A percentile compares a stretch with the other conserved stretches of the same genome.
phyloP scores from a whole-genome alignment of 83 land plant genomes.

The Diphasiastrum complanatum region DNA sequence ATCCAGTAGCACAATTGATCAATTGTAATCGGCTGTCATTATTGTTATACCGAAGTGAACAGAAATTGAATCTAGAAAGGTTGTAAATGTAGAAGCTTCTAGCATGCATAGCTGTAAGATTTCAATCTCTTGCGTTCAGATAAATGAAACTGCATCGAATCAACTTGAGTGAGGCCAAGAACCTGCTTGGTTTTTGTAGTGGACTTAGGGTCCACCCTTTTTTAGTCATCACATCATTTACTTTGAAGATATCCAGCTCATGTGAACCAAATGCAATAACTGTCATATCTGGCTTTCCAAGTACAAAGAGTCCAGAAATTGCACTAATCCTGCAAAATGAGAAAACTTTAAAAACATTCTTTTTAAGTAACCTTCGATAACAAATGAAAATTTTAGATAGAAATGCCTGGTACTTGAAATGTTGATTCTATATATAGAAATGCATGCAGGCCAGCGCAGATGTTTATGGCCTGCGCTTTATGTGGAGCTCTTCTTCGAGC shows the following conservation, averaged over 20 bases:
- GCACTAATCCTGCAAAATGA: slow-evolving; percentile 61
- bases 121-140: not conserved
- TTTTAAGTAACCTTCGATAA: not conserved
- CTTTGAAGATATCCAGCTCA: slow-evolving; percentile 76
- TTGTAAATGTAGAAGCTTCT: not conserved
- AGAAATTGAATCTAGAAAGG: not conserved
- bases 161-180: not conserved
- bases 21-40: not conserved
- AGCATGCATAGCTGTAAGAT: slow-evolving; percentile 2
- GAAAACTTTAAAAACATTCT: not conserved
- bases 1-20: not conserved
- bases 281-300: slow-evolving; percentile 98
- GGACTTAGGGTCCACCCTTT: slow-evolving; percentile 98
- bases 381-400: no score
- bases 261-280: slow-evolving; percentile 86
- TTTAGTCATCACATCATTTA: slow-evolving; percentile 73
- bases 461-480: no score
- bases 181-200: slow-evolving; percentile 94
- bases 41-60: slow-evolving; percentile 4
- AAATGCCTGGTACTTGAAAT: no score
- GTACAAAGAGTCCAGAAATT: slow-evolving; percentile 64
- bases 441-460: no score
- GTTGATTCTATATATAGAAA: no score
- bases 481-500: no score
- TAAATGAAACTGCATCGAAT: not conserved